Conservation (phyloP, 768 basidiomycete species). For the Termitomyces sp. region DNA sequence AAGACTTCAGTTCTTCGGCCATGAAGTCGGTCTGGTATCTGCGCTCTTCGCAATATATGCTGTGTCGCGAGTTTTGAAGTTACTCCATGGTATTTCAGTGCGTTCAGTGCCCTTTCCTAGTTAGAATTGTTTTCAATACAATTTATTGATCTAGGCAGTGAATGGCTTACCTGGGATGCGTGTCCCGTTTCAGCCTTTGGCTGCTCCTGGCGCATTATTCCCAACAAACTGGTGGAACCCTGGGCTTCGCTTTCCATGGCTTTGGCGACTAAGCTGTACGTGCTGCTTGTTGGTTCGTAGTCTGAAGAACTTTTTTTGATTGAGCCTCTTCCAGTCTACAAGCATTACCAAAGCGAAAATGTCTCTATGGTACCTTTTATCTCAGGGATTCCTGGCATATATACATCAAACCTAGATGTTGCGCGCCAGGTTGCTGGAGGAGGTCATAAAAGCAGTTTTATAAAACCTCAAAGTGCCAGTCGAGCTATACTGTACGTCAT, state of each 20-base stretch:
- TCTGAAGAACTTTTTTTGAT: neutral
- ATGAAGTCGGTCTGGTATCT: conserved; percentile 11
- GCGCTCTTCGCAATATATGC: conserved; percentile 21
- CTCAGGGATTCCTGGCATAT: conserved; percentile 29
- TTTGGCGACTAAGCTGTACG: conserved; percentile 29
- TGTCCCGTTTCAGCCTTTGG: conserved; percentile 35
- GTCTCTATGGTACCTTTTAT: conserved; percentile 37
- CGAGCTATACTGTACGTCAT: conserved; percentile 26
- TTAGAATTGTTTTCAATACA: neutral
- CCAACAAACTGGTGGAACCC: conserved; percentile 42
- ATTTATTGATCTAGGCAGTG: conserved; percentile 22
- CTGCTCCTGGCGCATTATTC: conserved; percentile 29
- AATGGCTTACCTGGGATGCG: conserved; percentile 34
- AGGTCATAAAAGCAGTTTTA: conserved; percentile 32
- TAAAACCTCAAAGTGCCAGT: conserved; percentile 33
- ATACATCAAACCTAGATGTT: conserved; percentile 42
- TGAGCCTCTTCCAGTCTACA: conserved; percentile 25
- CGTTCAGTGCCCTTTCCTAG: neutral
- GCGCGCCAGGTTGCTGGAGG: conserved; percentile 38
- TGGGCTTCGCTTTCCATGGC: conserved; percentile 31
- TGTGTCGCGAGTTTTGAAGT: conserved; percentile 26
- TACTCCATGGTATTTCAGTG: conserved; percentile 27
- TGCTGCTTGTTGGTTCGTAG: neutral
- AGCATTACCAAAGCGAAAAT: conserved; percentile 29
- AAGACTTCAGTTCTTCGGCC: conserved; percentile 9